Evolutionary conservation across 1,139 yeast genomes (phyloP), one percentile per base, ranked within the genome.

Genomic region (Kodamaea fungicola): DNA sequence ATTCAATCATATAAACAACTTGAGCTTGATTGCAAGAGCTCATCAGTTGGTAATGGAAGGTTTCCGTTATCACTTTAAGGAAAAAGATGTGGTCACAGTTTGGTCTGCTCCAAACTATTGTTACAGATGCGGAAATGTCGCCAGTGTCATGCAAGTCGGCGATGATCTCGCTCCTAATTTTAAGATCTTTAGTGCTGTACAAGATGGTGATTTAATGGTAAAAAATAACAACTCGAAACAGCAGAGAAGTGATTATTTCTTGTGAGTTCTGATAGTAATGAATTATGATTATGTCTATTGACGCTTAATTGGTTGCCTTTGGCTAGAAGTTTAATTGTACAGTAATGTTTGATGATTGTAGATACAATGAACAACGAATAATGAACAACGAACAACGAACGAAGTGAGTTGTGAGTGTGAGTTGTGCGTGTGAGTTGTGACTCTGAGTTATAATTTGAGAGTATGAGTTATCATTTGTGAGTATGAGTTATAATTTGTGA

Each of bases 1-100:
- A 62, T 92, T 92, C 63, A 89, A 89, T 60, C 95, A 90, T 58
- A 92, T 87, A 37, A 92, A 92, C 59, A 88, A 90, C 47, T 71
- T 92, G 43, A 78, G 79, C 46, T 72, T 92, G 46, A 88, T 92
- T 44, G 97, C 98, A 8, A 76, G 98, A 54, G 98, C 98, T 0
- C 98, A 92, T 65, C 98, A 92, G 62, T 76, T 92, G 57, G 98
- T 92, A 9, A 94, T 92, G 97, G 98, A 92, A 61, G 98, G 98
- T 7, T 92, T 88, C 70, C 79, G 92, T 52, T 92, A 89, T 59
- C 97, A 90, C 68, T 92, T 92, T 62, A 84, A 86, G 41, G 96
- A 90, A 51, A 88, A 88, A 52, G 96, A 88, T 51, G 96, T 92
- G 35, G 98, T 92, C 21, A 92, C 97, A 1, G 97, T 92, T 29